Evolutionary conservation across 2,329 filamentous ascomycete species (phyloP).

Genomic region (Epichloe sibirici): DNA sequence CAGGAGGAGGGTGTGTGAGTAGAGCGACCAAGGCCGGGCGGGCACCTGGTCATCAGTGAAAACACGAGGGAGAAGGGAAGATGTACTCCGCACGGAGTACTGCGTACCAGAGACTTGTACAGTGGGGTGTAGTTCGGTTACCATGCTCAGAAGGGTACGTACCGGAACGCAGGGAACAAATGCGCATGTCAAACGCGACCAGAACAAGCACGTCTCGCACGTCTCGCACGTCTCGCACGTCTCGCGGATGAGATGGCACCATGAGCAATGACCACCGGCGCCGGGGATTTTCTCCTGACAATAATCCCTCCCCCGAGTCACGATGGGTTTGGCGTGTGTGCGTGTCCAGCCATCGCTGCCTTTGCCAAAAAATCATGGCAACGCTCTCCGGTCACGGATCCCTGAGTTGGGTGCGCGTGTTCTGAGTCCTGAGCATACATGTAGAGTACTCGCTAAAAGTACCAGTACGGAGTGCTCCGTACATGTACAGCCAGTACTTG

Average conservation of each 20-base stretch:
- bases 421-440: neutral
- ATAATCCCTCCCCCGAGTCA: neutral
- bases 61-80: slow-evolving; percentile 6
- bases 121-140: neutral
- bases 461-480: neutral
- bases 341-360: no score
- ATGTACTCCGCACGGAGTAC: slow-evolving; percentile 1
- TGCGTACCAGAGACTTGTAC: neutral
- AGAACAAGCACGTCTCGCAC: neutral
- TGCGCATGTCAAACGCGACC: neutral
- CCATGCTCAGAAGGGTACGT: neutral
- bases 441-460: neutral
- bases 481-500: neutral
- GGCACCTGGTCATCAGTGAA: slow-evolving; percentile 3
- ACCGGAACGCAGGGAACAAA: neutral
- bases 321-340: neutral
- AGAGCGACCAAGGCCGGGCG: slow-evolving; percentile 9
- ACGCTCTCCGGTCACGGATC: neutral
- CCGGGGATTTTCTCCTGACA: neutral
- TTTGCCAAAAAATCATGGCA: neutral
- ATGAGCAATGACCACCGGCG: neutral
- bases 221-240: no score
- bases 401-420: neutral
- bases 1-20: slow-evolving; percentile 9
- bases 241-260: neutral